phyloP scores from a whole-genome alignment of 192 early-diverging fungal species.

The Coemansia sp. region DNA sequence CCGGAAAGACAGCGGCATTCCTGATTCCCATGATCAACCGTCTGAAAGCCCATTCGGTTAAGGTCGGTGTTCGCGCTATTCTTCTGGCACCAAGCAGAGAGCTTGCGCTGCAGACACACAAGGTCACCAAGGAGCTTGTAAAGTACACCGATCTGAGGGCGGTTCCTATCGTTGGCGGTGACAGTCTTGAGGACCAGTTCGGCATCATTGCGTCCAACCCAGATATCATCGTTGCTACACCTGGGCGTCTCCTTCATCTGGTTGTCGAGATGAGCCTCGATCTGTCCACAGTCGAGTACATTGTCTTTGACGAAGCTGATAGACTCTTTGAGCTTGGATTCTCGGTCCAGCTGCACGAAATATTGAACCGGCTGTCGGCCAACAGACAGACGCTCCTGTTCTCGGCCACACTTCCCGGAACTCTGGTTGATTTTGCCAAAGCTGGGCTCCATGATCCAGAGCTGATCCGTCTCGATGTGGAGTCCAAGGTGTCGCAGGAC shows the following conservation, averaged over 20 bases:
- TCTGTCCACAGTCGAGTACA: slow-evolving; percentile 85
- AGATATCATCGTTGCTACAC: slow-evolving; percentile 86
- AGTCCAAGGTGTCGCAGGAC: slow-evolving; percentile 92
- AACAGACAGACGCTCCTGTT: slow-evolving; percentile 91
- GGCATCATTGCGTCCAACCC: slow-evolving; percentile 90
- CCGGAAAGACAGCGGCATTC: slow-evolving; percentile 96
- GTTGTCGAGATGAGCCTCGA: slow-evolving; percentile 88
- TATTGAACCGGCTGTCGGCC: slow-evolving; percentile 78
- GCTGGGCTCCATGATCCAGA: slow-evolving; percentile 93
- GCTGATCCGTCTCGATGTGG: slow-evolving; percentile 90
- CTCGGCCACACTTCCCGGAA: slow-evolving; percentile 92
- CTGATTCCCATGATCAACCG: slow-evolving; percentile 89
- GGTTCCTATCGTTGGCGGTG: slow-evolving; percentile 92
- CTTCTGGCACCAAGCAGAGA: slow-evolving; percentile 94
- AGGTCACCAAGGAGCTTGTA: slow-evolving; percentile 86
- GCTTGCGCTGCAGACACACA: slow-evolving; percentile 94
- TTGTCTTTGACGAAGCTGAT: slow-evolving; percentile 99
- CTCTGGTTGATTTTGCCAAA: slow-evolving; percentile 95
- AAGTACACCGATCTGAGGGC: slow-evolving; percentile 92
- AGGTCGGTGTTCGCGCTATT: slow-evolving; percentile 77
- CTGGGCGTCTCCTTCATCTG: slow-evolving; percentile 81
- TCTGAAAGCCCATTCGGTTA: slow-evolving; percentile 85
- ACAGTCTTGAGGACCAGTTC: slow-evolving; percentile 97
- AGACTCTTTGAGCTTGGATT: slow-evolving; percentile 98
- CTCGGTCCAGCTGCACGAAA: slow-evolving; percentile 91